A percentile compares a stretch with the other conserved stretches of the same genome.
Evolutionary conservation across 2,329 filamentous ascomycete species (phyloP).

Genomic region (Fusarium sp.): DNA sequence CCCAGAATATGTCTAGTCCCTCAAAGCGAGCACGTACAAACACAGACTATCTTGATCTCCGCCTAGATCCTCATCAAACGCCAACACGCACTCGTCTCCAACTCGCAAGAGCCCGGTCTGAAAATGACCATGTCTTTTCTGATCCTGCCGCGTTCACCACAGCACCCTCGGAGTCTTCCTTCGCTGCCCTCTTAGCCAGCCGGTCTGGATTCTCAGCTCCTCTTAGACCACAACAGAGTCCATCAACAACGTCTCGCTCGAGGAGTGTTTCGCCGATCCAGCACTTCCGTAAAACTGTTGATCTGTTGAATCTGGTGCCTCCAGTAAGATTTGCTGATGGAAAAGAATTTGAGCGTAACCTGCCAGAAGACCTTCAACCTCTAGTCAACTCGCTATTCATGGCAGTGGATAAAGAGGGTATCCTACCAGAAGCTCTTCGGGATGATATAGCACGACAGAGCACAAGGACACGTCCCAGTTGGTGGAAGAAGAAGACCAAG

Average conservation of each 20-base stretch:
- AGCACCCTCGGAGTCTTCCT: neutral
- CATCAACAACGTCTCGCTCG: neutral
- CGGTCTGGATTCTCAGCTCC: neutral
- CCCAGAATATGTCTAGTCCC: too few relatives aligned
- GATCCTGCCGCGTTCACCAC: too few relatives aligned
- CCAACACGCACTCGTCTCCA: too few relatives aligned
- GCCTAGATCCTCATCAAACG: too few relatives aligned
- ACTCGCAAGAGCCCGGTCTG: too few relatives aligned
- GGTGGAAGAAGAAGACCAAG: neutral
- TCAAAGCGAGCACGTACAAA: too few relatives aligned
- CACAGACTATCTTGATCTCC: too few relatives aligned
- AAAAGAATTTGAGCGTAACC: neutral
- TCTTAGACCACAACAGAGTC: neutral
- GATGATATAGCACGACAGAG: neutral
- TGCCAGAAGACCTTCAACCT: neutral
- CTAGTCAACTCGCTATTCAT: neutral
- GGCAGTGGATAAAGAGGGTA: slow-evolving; percentile 5
- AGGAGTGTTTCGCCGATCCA: slow-evolving; percentile 3
- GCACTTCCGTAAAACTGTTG: slow-evolving; percentile 4
- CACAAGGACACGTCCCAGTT: neutral
- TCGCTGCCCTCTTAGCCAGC: neutral
- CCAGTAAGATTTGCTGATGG: slow-evolving; percentile 7
- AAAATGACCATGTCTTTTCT: too few relatives aligned
- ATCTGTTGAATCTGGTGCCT: slow-evolving; percentile 3
- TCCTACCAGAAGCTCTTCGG: slow-evolving; percentile 9